Evolutionary conservation across 2,329 filamentous ascomycete species (phyloP), one percentile per base, ranked within the genome.

Genomic region (Hawksworthiomyces lignivorus): DNA sequence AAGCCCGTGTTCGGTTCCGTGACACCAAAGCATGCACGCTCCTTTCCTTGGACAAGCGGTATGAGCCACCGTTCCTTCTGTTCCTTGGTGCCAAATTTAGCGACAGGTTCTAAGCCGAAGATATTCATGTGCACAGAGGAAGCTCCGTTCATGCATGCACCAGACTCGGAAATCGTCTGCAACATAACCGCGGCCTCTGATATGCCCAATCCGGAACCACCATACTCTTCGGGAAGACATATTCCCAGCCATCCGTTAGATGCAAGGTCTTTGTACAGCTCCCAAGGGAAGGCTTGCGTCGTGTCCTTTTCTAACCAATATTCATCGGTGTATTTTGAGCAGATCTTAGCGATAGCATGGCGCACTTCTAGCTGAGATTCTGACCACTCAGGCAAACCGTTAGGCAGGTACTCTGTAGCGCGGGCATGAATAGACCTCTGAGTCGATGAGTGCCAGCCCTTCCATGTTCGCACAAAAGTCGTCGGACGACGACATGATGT

Each of bases 101-200:
- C 81, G 3, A 92, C 68, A 28, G 77, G 75, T 56, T 89, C 84
- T 0, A 84, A 89, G 3, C 81, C 82, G 54, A 86, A 87, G 9
- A 87, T 79, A 46, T 82, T 81, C 36, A 73, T 75, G 54, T 80
- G 76, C 27, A 80, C 73, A 2, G 73, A 70, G 52, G 80, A 74
- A 1, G 77, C 75, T 1, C 77, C 77, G 0, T 84, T 84, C 69
- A 92, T 87, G 4, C 86, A 85, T 4, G 86, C 87, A 0, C 87
- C 86, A 2, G 45, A 48, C 62, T 88, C 82, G 1, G 82, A 68
- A 43, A 89, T 85, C 3, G 84, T 85, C 54, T 94, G 86, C 69
- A 92, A 74, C 84, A 92, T 90, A 74, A 90, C 84, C 1, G 82
- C 86, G 1, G 86, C 86, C 56, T 92, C 86, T 1, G 82, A 82